Evolutionary conservation across 371 early-diverging fungal genomes (phyloP), one percentile per base, ranked within the genome.

Genomic region (Rhizopus sp.): DNA sequence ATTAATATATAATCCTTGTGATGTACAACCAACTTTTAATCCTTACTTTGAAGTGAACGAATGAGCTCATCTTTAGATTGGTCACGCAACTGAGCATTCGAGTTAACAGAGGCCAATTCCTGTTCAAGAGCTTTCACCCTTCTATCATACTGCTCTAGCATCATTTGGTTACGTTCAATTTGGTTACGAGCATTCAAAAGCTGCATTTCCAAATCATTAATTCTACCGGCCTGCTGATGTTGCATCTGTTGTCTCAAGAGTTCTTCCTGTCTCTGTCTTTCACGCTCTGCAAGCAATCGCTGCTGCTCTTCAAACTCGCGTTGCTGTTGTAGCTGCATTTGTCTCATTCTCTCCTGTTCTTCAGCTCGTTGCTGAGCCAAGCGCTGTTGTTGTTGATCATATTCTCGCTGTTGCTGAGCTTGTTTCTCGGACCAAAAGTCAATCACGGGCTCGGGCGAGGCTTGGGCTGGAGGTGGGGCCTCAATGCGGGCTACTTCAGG

Each of bases 91-190:
- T 85, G 86, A 50, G 83, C 65, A 59, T 86, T 81, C 45, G 86
- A 59, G 63, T 82, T 88, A 42, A 91, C 68, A 64, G 90, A 87
- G 1, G 79, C 72, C 49, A 94, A 68, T 73, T 97, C 94, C 59
- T 90, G 88, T 65, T 95, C 93, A 38, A 95, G 78, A 8, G 85
- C 83, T 35, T 85, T 82, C 23, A 85, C 83, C 56, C 86, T 85
- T 72, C 82, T 72, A 45, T 92, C 90, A 63, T 95, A 94, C 67
- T 95, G 93, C 50, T 88, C 84, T 34, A 95, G 70, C 56, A 88
- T 70, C 80, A 90, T 83, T 59, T 89, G 87, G 65, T 95, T 94
- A 50, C 92, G 86, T 62, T 92, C 92, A 49, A 88, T 73, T 68
- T 93, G 93, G 34, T 87, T 87, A 32, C 87, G 78, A 38, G 84